A percentile compares a stretch with the other conserved stretches of the same genome.
These are phyloP conservation scores for Nicotiana otophora DNA, from an alignment of 257 asterid genomes.

Conservation along the genomic window DNA sequence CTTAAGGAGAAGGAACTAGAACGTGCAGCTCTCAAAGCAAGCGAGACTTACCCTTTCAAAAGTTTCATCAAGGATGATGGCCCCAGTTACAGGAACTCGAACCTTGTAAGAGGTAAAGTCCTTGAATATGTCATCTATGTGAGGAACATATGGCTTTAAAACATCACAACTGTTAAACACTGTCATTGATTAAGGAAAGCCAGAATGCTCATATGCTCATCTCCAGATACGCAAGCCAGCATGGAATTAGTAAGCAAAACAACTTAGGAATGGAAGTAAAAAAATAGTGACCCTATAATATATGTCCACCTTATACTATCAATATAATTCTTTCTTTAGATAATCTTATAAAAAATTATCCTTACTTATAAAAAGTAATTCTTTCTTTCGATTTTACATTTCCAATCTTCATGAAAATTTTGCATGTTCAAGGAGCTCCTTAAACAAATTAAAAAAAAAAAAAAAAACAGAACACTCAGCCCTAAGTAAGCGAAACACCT, in stretches of 20 bases:
- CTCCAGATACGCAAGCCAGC: not conserved
- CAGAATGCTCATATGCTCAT: not conserved
- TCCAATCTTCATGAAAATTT: not conserved
- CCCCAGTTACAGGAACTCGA: slow-evolving; percentile 90
- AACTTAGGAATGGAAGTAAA: not conserved
- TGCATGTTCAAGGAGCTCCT: not conserved
- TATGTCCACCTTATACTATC: not conserved
- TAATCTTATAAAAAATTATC: too few relatives aligned
- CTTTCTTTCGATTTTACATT: not conserved
- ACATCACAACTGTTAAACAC: slow-evolving; percentile 88
- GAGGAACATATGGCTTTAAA: slow-evolving; percentile 76
- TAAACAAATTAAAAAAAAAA: not conserved
- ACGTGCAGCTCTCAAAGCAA: not conserved
- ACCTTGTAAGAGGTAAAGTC: slow-evolving; percentile 85
- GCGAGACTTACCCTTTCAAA: slow-evolving; percentile 60
- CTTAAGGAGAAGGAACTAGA: not conserved
- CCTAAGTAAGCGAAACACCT: not conserved
- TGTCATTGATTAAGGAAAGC: slow-evolving; percentile 51
- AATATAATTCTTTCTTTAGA: not conserved
- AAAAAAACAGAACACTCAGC: not conserved
- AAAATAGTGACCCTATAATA: not conserved
- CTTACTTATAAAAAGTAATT: too few relatives aligned
- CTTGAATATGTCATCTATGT: slow-evolving; percentile 80
- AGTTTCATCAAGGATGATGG: slow-evolving; percentile 76
- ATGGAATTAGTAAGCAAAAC: not conserved